phyloP scores from a whole-genome alignment of 306 rosid species.

The Cucumis sativus region DNA sequence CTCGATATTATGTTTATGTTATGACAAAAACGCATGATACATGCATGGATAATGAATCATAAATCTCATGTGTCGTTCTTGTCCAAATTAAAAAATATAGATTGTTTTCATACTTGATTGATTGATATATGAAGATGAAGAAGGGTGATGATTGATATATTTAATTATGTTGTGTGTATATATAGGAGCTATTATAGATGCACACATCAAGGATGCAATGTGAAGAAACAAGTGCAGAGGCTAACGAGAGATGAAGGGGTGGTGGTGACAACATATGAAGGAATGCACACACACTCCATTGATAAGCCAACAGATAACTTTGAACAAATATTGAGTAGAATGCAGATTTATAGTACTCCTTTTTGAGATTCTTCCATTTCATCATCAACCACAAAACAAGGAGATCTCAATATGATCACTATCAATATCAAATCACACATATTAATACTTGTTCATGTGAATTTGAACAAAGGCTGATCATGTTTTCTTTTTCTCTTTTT shows the following conservation, averaged over 20 bases:
- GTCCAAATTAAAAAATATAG: no score
- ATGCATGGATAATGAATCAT: no score
- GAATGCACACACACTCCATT: slow-evolving; percentile 71
- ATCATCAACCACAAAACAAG: not conserved
- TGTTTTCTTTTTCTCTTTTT: not conserved
- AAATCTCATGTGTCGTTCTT: no score
- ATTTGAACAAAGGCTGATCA: not conserved
- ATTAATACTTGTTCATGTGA: not conserved
- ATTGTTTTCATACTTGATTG: no score
- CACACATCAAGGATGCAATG: slow-evolving; percentile 77
- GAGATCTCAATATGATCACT: not conserved
- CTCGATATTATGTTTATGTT: no score
- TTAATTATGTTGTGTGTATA: no score
- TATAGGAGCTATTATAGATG: slow-evolving; percentile 84
- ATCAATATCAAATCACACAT: not conserved
- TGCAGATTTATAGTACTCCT: slow-evolving; percentile 61
- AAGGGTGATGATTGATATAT: no score
- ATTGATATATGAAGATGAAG: no score
- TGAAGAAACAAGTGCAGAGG: slow-evolving; percentile 90
- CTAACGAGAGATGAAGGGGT: slow-evolving; percentile 68
- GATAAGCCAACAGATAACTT: slow-evolving; percentile 71
- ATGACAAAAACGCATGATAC: no score
- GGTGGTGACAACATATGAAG: slow-evolving; percentile 85
- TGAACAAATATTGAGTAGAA: slow-evolving; percentile 74
- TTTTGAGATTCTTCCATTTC: slow-evolving; percentile 1